Evolutionary conservation across 1,284 basidiomycete genomes (phyloP), one percentile per base, ranked within the genome.

Genomic region (Veloboletus limbatus): DNA sequence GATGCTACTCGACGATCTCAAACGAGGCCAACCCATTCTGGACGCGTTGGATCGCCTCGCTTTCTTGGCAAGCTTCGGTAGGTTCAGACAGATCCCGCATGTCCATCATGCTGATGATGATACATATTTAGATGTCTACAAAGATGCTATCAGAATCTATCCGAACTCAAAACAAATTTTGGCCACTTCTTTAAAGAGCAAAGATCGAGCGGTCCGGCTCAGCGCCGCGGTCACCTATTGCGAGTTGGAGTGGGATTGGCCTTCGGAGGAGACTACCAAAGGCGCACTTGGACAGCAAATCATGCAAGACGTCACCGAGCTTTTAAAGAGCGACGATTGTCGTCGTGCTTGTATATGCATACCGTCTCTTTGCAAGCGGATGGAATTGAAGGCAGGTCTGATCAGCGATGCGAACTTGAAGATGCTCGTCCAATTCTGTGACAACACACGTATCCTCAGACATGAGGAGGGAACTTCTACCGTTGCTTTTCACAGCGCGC

Each of bases 41-140:
- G 58, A 64, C 1, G 41, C 39, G 6, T 42, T 66, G 5, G 59
- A 67, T n/a, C 60, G 58, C 20, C 40, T 64, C 11, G 58, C 63
- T 1, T 65, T 67, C 47, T 59, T 67, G 55, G 60, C 63, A 2
- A 52, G 51, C 36, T 67, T 64, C 10, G 43, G 62, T 64, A 22
- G 16, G 59, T 35, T 33, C 9, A 1, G 14, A 6, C 9, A 1
- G 14, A 6, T 33, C 13, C 17, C 10, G 3, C 24, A 3, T 37
- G 13, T 4, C 4, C 9, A 4, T 32, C 25, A 4, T 17, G 6
- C 33, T 34, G 9, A 31, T 45, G 22, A 54, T 8, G 32, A 27
- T 16, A 0, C 9, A 8, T 24, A 3, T n/a, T 27, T 16, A 62
- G 56, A 56, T 17, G 32, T 32, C 2, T 51, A 57, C 27, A 60